These are phyloP conservation scores for Aspergillus egyptiacus DNA, from an alignment of 495 filamentous ascomycete genomes.

Conservation along the genomic window DNA sequence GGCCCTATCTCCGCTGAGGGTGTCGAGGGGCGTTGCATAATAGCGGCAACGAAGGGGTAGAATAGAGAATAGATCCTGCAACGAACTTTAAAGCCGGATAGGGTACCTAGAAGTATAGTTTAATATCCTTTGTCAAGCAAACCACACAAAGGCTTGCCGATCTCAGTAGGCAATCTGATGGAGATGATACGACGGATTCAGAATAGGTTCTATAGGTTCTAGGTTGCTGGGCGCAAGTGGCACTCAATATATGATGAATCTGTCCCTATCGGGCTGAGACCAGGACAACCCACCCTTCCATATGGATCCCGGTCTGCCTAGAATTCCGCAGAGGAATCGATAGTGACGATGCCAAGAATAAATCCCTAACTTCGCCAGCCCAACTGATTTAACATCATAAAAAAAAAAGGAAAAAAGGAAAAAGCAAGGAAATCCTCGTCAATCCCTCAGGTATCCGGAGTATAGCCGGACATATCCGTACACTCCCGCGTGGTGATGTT, in stretches of 20 bases:
- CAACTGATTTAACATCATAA: constrained; percentile 6
- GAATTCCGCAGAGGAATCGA: constrained; percentile 1
- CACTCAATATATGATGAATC: constrained; percentile 12
- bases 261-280: constrained; percentile 2
- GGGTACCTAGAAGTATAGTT: constrained; percentile 1
- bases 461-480: constrained; percentile 7
- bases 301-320: background rate
- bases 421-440: constrained; percentile 5
- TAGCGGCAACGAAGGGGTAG: background rate
- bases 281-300: constrained; percentile 1
- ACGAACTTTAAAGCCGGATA: background rate
- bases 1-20: constrained; percentile 5
- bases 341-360: constrained; percentile 10
- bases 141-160: background rate
- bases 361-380: constrained; percentile 9
- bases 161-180: background rate
- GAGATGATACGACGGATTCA: background rate
- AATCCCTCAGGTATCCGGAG: constrained; percentile 12
- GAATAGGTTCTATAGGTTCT: constrained; percentile 5
- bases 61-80: background rate
- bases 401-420: no score
- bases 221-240: constrained; percentile 3
- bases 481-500: constrained; percentile 10
- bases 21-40: constrained; percentile 7
- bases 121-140: constrained; percentile 1